Base-by-base conservation (phyloP, 108 stramenopile species). In the Licmophora abbreviata region DNA sequence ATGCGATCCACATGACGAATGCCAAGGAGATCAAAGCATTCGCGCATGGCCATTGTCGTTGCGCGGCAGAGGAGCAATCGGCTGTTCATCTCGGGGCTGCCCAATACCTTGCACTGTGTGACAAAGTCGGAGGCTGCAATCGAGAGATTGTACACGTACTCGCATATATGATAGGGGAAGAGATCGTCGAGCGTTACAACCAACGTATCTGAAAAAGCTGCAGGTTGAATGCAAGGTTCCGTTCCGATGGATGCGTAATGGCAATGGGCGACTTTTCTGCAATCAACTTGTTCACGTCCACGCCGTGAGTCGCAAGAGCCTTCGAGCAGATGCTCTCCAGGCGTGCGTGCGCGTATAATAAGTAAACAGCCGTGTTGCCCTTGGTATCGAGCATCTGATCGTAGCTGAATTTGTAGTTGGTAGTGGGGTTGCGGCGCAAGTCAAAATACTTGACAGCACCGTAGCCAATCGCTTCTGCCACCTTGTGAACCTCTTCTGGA, bases 361-460 rank as follows among this genome's bases (percentile, higher is more conserved):
- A 70, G 66, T 99, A 99, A 26, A 99, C 90, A 20, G 96, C 99
- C 3, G 99, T 99, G 79, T 99, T 93, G 3, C 99, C 99, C 63
- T 90, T 89, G 32, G 95, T 95, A 64, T 94, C 88, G 22, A 99
- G 79, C 99, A 99, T 99, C 48, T 77, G 72, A 73, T 98, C 99
- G 64, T 99, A 99, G 25, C 81, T 86, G 68, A 99, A 99, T 48
- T 92, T 85, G 83, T 99, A 99, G 59, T 96, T 92, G 49, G 92
- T 88, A 11, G 86, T 88, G 22, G 97, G 97, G 64, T 98, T 93
- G 21, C 97, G 79, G 42, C 93, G 76, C 52, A 98, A 78, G 61
- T 99, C 99, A 61, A 93, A 96, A 75, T 99, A 99, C 80, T 99
- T 99, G 52, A 98, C 97, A 12, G 96, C 97, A 48, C 95, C 95